Base-by-base conservation (phyloP, 768 basidiomycete species). In the Amanita molliuscula region DNA sequence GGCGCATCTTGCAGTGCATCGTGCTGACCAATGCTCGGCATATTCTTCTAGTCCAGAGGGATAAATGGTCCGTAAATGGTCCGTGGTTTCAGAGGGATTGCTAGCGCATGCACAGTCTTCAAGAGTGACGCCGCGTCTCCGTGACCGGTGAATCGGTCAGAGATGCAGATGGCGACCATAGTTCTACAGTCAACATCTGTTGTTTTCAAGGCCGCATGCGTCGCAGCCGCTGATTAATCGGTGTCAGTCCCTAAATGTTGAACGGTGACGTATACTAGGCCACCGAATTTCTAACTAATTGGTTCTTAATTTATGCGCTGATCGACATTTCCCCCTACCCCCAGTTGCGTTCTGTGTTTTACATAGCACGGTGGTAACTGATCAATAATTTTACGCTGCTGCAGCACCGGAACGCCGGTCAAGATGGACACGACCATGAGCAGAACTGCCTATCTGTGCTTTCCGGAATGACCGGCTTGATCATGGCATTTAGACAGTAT, bases 361-460 rank as follows among this genome's bases (percentile, higher is more conserved):
- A 48, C 38, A 49, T 42, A 37, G 48, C 13, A 41, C 26, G 7
- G 26, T 42, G 48, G 28, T 40, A 38, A 48, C 48, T 20, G 20
- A 49, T 37, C 47, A 49, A 29, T 28, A 48, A 31, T 37, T 15
- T 38, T 29, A 16, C n/a, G 6, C 4, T 28, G 41, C 28, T 28
- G 23, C 13, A 47, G 28, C 10, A 3, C 21, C 47, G 47, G 48
- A 29, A 16, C 28, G 18, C 37, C 48, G 38, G 38, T 48, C 36
- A 26, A 48, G 36, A 37, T 48, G 47, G 47, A 48, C 47, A 15
- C 47, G 36, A 38, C 47, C 33, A 15, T 46, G 34, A 7, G 15
- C 45, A 10, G 26, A 31, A 46, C 45, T 38, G 35, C 35, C 35
- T 23, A 11, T 11, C 42, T 2, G 26, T 13, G 36, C 47, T 15